Evolutionary conservation across 768 basidiomycete species (phyloP), one percentile per base, ranked within the genome.

Genomic region (Mrakia blollopis): DNA sequence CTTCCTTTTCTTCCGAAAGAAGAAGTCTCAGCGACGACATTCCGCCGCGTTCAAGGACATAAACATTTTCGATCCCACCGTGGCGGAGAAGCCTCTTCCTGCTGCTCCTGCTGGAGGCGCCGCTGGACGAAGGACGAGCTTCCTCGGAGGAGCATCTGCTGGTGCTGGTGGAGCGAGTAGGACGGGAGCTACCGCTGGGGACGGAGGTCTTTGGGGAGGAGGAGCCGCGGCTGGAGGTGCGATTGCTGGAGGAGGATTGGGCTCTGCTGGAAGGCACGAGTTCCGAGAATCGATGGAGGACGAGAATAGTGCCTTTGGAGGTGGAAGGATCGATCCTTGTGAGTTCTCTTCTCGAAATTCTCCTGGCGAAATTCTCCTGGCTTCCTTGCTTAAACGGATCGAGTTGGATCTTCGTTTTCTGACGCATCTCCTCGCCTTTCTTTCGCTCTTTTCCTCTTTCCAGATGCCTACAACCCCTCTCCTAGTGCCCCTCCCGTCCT

Each of bases 251-350:
- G 65, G 39, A 25, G 35, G 21, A n/a, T 13, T 39, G 35, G 39
- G 65, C 6, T 14, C 65, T 16, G 16, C 65, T 3, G 65, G 39
- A 23, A 21, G 37, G 37, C 11, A 23, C 37, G 21, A 68, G 65
- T 25, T 21, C 65, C 63, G 63, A 65, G 28, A 65, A 21, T 39
- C 25, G 5, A 39, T 21, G 37, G 37, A 68, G n/a, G 65, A 68
- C 18, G 37, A 68, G 23, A 39, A 39, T 7, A 68, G 65, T 25
- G 65, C 65, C 35, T 68, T 68, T 25, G 65, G 65, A 25, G 65
- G 65, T n/a, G 65, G 65, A n/a, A 39, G 65, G 37, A 68, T 68
- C 18, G 65, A 68, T 37, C 65, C 65, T n/a, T 68, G 65, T 68
- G 65, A 68, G 65, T 68, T 23, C 50, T 52, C 57, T 28, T 57